These are phyloP conservation scores for Phaeosphaeriaceae sp. DNA, from an alignment of 2,329 filamentous ascomycete species.

Conservation along the genomic window DNA sequence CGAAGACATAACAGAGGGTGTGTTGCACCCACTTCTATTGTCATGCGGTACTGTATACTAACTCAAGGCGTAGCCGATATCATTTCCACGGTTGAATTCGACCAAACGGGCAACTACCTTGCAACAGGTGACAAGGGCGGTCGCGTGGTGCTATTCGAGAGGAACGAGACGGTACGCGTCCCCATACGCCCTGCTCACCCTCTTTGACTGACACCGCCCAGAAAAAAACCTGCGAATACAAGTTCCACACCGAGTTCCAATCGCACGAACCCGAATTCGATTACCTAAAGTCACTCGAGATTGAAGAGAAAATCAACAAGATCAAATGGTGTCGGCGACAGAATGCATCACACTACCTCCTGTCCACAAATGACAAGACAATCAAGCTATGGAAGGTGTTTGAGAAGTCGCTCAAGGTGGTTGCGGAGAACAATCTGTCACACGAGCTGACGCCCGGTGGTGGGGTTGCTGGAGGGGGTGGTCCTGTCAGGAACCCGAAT, in stretches of 20 bases:
- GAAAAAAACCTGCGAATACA: conserved; percentile 99
- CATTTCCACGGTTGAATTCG: conserved; percentile 90
- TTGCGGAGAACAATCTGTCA: conserved; percentile 97
- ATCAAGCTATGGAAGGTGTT: conserved; percentile 99
- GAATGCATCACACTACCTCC: conserved; percentile 96
- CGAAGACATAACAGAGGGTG: conserved; percentile 97
- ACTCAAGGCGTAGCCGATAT: conserved; percentile 71
- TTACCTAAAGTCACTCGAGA: conserved; percentile 98
- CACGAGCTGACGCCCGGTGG: conserved; percentile 85
- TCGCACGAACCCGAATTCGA: conserved; percentile 99
- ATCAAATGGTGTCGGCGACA: conserved; percentile 99
- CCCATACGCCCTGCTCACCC: not conserved
- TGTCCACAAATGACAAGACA: conserved; percentile 99
- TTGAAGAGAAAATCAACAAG: conserved; percentile 99
- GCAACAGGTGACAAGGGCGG: conserved; percentile 91
- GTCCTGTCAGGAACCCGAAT: conserved; percentile 75
- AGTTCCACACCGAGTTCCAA: conserved; percentile 99
- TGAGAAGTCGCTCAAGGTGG: conserved; percentile 98
- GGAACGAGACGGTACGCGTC: conserved; percentile 87
- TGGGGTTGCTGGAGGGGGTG: conserved; percentile 75
- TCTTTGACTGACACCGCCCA: conserved; percentile 50
- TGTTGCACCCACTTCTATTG: conserved; percentile 12
- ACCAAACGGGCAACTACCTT: conserved; percentile 88
- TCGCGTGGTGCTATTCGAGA: conserved; percentile 83
- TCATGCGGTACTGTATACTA: not conserved